Percentiles rank a stretch among this genome's conserved stretches.
Conservation (phyloP, 805 yeast species). For the Wickerhamomyces canadensis region DNA sequence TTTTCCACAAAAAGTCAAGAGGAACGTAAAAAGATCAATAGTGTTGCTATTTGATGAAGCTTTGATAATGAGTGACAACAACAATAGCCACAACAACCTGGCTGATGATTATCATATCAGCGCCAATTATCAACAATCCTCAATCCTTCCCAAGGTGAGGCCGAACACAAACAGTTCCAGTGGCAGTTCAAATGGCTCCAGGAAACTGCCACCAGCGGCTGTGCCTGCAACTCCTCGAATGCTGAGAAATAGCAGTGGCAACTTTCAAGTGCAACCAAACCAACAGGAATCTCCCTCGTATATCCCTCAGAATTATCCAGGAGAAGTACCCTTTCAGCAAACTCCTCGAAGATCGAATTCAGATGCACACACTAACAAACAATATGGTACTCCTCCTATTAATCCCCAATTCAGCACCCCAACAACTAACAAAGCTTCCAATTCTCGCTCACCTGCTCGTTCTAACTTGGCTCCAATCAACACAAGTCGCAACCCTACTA, state of each 20-base stretch:
- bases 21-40: no score
- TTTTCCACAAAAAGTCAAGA: no score
- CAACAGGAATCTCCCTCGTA: constrained; percentile 2
- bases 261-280: constrained; percentile 15
- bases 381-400: neutral
- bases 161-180: constrained; percentile 6
- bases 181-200: constrained; percentile 4
- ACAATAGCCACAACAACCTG: constrained; percentile 8
- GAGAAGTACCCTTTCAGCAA: neutral
- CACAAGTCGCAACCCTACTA: constrained; percentile 6
- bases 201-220: constrained; percentile 16
- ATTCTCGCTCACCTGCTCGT: neutral
- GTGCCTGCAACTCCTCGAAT: constrained; percentile 68
- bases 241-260: constrained; percentile 52
- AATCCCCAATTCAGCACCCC: neutral
- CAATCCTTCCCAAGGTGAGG: constrained; percentile 22
- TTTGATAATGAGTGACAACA: neutral
- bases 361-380: neutral
- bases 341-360: constrained; percentile 16
- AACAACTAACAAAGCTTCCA: neutral
- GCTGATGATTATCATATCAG: constrained; percentile 22
- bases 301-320: neutral
- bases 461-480: neutral
- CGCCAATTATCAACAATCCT: constrained; percentile 17
- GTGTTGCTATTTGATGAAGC: neutral